phyloP scores from a whole-genome alignment of 2,329 filamentous ascomycete genomes.

The Pyricularia pennisetigena region DNA sequence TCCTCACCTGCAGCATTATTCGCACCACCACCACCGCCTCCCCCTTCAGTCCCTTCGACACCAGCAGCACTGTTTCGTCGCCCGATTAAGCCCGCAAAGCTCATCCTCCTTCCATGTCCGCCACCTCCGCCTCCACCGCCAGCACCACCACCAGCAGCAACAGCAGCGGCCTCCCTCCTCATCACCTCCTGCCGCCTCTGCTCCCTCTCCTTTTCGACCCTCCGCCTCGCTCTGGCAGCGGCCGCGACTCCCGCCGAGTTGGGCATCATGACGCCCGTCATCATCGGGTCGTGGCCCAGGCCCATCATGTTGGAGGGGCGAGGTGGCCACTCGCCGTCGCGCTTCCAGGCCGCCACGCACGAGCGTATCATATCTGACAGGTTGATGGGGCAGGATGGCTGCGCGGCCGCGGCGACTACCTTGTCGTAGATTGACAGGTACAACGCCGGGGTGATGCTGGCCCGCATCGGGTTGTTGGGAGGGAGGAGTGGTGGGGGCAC shows the following conservation, averaged over 20 bases:
- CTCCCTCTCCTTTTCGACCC: slow-evolving; percentile 5
- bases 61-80: not conserved
- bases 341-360: slow-evolving; percentile 85
- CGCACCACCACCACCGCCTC: slow-evolving; percentile 1
- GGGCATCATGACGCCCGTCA: not conserved
- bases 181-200: not conserved
- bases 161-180: slow-evolving; percentile 4
- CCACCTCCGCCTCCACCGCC: not conserved
- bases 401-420: slow-evolving; percentile 68
- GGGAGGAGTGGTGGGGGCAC: slow-evolving; percentile 66
- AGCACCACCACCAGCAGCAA: not conserved
- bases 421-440: slow-evolving; percentile 86
- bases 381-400: slow-evolving; percentile 82
- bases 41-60: slow-evolving; percentile 2
- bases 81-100: slow-evolving; percentile 4
- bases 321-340: slow-evolving; percentile 88
- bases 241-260: not conserved
- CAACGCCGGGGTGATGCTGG: slow-evolving; percentile 60
- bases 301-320: slow-evolving; percentile 21
- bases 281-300: not conserved
- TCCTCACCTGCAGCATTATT: not conserved
- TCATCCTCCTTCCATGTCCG: slow-evolving; percentile 9
- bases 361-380: slow-evolving; percentile 69
- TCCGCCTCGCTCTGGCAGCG: not conserved
- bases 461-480: slow-evolving; percentile 63